Conservation (phyloP, 352 stramenopile species). For the Elongisporangium undulatum region DNA sequence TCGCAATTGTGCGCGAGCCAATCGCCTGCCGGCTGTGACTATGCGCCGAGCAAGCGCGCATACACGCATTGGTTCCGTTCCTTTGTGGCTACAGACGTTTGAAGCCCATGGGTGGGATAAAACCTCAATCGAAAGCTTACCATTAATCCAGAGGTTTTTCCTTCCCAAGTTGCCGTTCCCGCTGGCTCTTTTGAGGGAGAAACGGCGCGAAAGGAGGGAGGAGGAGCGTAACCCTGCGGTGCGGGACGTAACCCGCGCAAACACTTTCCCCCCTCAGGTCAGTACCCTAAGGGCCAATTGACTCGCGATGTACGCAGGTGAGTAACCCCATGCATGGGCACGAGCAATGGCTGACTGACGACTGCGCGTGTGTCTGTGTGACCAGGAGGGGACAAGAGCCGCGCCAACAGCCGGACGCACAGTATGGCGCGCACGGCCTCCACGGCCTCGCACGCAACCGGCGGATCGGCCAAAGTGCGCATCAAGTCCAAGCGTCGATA, state of each 20-base stretch:
- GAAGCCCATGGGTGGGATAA: not conserved
- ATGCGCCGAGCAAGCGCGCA: slow-evolving; percentile 78
- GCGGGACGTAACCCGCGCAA: not conserved
- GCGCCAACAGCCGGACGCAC: not conserved
- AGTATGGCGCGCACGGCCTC: slow-evolving; percentile 3
- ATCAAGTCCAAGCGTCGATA: slow-evolving; percentile 74
- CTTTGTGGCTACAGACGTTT: no score
- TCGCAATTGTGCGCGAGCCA: slow-evolving; percentile 75
- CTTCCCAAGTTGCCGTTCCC: not conserved
- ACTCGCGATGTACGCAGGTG: not conserved
- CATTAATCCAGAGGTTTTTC: no score
- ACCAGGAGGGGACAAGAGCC: not conserved
- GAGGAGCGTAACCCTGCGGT: not conserved
- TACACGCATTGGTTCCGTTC: no score
- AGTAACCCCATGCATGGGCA: not conserved
- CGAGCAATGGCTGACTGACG: not conserved
- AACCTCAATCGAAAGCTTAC: not conserved
- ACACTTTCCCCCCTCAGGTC: not conserved
- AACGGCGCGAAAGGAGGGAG: not conserved
- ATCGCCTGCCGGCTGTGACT: slow-evolving; percentile 82
- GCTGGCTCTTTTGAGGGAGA: not conserved
- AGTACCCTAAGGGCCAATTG: not conserved
- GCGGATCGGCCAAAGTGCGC: slow-evolving; percentile 24
- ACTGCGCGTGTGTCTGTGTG: not conserved
- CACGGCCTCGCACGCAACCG: not conserved